Evolutionary conservation across 2,329 filamentous ascomycete species (phyloP), one percentile per base, ranked within the genome.

Genomic region (Emmonsiellopsis sp.): DNA sequence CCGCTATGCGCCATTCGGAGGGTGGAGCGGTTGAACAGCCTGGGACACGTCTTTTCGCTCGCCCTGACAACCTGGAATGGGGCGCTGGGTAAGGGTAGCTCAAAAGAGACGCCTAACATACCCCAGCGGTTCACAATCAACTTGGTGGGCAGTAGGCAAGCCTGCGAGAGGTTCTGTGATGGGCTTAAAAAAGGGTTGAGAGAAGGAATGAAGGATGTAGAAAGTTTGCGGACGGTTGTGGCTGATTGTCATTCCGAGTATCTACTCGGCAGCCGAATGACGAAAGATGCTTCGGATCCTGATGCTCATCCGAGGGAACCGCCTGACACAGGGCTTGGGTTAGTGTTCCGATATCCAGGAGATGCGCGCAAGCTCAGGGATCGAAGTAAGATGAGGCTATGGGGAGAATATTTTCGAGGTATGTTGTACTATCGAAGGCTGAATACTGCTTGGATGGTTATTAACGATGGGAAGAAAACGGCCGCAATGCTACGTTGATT

Each of bases 101-200:
- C 63, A 57, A 71, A 51, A 72, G 57, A 53, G 50, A 71, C 59
- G 58, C 58, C 49, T 37, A 79, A 64, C 78, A 81, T 49, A 52
- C 87, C 90, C 58, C 93, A 96, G 67, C 87, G 90, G 64, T 86
- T 98, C 60, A 95, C 90, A 1, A 81, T 98, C 56, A 89, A 95
- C 70, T 83, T 98, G 48, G 89, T 89, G 31, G 92, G 91, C 31
- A 93, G 87, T 65, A 83, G 92, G 53, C 88, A 86, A 65, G 84
- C 87, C 47, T 97, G 92, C 68, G 93, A 98, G 71, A 80, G 90
- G 52, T 98, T 98, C 73, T 98, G 93, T 69, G 93, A 98, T 73
- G 89, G 87, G 5, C 77, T 98, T 59, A 98, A 97, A 73, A 89
- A 86, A 66, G 91, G 91, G 0, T 74, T 98, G 50, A 81, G 92